Evolutionary conservation across 2,329 filamentous ascomycete species (phyloP).

Genomic region (Cladophialophora immunda): DNA sequence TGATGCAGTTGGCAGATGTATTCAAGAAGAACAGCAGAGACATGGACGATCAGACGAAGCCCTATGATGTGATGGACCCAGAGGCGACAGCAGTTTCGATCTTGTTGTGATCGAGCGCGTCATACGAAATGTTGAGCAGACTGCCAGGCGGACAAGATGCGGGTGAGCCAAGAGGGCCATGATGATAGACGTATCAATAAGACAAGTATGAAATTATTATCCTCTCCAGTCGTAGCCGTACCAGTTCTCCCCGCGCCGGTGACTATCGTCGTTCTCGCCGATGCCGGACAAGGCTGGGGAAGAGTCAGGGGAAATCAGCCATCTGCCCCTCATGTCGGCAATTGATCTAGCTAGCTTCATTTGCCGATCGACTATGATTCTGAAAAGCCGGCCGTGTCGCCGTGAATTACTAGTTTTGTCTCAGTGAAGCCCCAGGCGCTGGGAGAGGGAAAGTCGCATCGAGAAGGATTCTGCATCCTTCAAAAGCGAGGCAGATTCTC

Average conservation of each 20-base stretch:
- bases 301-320: background rate
- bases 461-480: background rate
- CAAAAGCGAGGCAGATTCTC: background rate
- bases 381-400: background rate
- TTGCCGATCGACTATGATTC: slow-evolving; percentile 9
- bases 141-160: background rate
- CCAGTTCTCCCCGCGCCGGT: background rate
- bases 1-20: slow-evolving; percentile 1
- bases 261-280: slow-evolving; percentile 14
- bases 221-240: background rate
- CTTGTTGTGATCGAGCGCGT: slow-evolving; percentile 29
- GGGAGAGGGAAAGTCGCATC: background rate
- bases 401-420: slow-evolving; percentile 15
- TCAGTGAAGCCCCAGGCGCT: background rate
- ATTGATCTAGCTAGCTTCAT: background rate
- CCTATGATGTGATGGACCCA: slow-evolving; percentile 36
- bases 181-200: background rate
- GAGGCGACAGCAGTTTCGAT: slow-evolving; percentile 32
- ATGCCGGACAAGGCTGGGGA: slow-evolving; percentile 12
- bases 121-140: background rate
- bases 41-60: slow-evolving; percentile 21
- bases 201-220: background rate
- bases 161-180: background rate
- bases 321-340: slow-evolving; percentile 24
- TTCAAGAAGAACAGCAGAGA: slow-evolving; percentile 25